A percentile compares a stretch with the other conserved stretches of the same genome.
phyloP scores from a whole-genome alignment of 768 basidiomycete species.

The Hygrocybe punicea region DNA sequence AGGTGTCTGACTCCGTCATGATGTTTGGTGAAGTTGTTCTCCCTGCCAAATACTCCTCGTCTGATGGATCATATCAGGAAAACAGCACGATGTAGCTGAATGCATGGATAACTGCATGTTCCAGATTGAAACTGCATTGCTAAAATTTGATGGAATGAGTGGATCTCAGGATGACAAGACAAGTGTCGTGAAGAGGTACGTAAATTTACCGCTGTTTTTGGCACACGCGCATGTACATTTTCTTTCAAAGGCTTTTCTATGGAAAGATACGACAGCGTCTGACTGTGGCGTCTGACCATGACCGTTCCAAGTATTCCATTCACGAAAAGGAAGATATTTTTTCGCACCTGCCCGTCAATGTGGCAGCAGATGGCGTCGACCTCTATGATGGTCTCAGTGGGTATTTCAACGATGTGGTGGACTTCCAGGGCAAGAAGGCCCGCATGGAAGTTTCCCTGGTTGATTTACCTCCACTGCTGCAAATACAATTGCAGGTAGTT shows the following conservation, averaged over 20 bases:
- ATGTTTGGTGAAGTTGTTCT: slow-evolving; percentile 68
- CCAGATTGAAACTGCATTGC: slow-evolving; percentile 89
- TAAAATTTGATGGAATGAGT: slow-evolving; percentile 61
- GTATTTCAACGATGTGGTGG: slow-evolving; percentile 86
- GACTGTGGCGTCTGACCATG: slow-evolving; percentile 34
- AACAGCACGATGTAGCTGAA: slow-evolving; percentile 97
- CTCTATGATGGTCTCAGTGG: slow-evolving; percentile 90
- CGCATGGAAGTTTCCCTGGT: slow-evolving; percentile 85
- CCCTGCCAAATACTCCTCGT: background rate
- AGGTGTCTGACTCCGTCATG: slow-evolving; percentile 72
- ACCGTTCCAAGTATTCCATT: slow-evolving; percentile 49
- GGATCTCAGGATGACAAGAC: slow-evolving; percentile 52
- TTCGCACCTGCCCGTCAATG: slow-evolving; percentile 91
- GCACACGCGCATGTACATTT: background rate
- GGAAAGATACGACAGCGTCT: slow-evolving; percentile 71
- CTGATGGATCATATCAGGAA: slow-evolving; percentile 47
- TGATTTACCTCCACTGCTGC: slow-evolving; percentile 84
- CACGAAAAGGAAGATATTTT: slow-evolving; percentile 91
- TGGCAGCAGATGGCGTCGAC: slow-evolving; percentile 83
- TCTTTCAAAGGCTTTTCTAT: slow-evolving; percentile 60
- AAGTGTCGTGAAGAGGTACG: slow-evolving; percentile 80
- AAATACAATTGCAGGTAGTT: slow-evolving; percentile 90
- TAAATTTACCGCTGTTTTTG: background rate
- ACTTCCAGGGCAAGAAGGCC: slow-evolving; percentile 82
- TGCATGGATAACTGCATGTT: slow-evolving; percentile 99